phyloP scores from a whole-genome alignment of 768 basidiomycete genomes.

The Lactarius hatsudake region DNA sequence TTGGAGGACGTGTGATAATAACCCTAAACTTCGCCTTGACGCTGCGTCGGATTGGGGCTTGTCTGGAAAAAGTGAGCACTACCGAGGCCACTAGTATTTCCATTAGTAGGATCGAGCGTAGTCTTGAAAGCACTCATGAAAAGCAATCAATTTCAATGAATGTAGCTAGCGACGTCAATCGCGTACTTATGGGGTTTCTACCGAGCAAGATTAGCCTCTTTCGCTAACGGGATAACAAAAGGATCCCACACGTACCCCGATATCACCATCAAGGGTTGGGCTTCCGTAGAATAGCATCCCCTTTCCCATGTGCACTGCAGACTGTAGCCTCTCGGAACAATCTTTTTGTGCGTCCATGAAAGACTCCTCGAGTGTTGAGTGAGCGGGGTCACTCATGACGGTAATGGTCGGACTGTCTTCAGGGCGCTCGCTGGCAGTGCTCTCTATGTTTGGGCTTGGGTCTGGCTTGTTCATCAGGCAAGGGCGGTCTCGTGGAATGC shows the following conservation, averaged over 20 bases:
- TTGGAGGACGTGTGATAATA: neutral
- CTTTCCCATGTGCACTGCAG: neutral
- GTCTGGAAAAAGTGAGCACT: neutral
- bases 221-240: neutral
- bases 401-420: neutral
- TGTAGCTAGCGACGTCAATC: neutral
- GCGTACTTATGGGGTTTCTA: slow-evolving; percentile 10
- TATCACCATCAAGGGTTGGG: neutral
- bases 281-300: neutral
- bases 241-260: neutral
- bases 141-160: neutral
- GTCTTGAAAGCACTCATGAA: neutral
- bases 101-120: neutral
- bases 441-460: neutral
- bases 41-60: neutral
- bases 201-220: neutral
- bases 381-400: neutral
- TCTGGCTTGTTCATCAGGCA: neutral
- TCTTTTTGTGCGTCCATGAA: neutral
- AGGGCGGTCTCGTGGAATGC: neutral
- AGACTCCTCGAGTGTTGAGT: too few relatives aligned
- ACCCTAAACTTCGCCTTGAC: neutral
- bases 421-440: neutral
- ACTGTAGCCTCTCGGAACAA: neutral
- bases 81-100: neutral